Evolutionary conservation across 768 basidiomycete genomes (phyloP), one percentile per base, ranked within the genome.

Genomic region (Russula compacta): DNA sequence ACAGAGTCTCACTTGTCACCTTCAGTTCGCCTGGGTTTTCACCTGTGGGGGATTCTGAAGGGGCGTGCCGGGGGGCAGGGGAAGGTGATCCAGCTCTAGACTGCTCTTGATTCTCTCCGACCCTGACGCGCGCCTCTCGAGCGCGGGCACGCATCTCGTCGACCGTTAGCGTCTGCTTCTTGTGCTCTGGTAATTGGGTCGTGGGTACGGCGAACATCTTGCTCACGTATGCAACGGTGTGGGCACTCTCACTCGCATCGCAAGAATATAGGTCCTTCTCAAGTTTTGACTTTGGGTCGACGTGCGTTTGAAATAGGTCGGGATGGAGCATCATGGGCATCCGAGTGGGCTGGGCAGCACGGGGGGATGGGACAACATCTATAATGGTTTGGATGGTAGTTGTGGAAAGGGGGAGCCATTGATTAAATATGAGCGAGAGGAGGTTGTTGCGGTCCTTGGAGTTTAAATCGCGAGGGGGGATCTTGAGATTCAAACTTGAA

Each of bases 181-280:
- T 92, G 72, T 89, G 86, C 69, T 94, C 89, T 0, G 95, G 95
- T 24, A 99, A 75, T 51, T 94, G 88, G 58, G 82, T 82, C 21
- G 72, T 74, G n/a, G 84, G 74, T 0, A 98, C 87, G 1, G 94
- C 93, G 69, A 98, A 98, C 95, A 98, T 99, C 73, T 98, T 99
- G 79, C 92, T 95, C 50, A 98, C 89, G 72, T 94, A 97, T 6
- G 87, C 95, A 15, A 86, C 82, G 12, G 93, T 77, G 59, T 74
- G 82, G 0, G 87, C 85, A 6, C 78, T 77, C 1, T 80, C 65
- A 1, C 68, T 76, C 2, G 81, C 79, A 56, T 83, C 82, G 46
- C 93, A 90, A 0, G 80, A 71, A 73, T 86, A 98, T 15, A 98
- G 75, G 61, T 90, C 89, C 63, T 77, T 75, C 69, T 99, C 95